Evolutionary conservation across 2,329 filamentous ascomycete genomes (phyloP).

Genomic region (Gnomoniopsis sp.): DNA sequence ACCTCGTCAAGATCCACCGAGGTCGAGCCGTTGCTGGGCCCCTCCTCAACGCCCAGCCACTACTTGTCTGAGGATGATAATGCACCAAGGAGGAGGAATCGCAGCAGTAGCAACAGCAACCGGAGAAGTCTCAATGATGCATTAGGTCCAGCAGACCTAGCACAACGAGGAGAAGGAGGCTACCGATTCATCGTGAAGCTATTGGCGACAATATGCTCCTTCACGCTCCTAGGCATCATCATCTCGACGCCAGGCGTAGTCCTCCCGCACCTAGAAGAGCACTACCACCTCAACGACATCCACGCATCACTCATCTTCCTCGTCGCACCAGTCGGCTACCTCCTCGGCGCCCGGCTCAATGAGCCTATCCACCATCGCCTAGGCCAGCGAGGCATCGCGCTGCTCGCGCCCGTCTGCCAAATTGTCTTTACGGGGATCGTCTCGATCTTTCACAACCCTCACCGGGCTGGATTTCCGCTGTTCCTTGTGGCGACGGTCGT

Average conservation of each 20-base stretch:
- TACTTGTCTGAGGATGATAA: too few species aligned
- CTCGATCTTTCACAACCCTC: slow-evolving; percentile 23
- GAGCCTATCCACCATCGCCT: slow-evolving; percentile 33
- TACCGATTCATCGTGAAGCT: neutral
- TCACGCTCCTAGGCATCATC: slow-evolving; percentile 25
- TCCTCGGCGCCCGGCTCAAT: slow-evolving; percentile 37
- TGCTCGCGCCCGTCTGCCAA: slow-evolving; percentile 35
- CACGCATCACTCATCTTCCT: slow-evolving; percentile 43
- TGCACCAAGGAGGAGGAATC: too few species aligned
- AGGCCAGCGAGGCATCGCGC: slow-evolving; percentile 40
- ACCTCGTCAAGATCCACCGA: neutral
- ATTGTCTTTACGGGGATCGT: slow-evolving; percentile 28
- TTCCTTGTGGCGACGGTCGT: slow-evolving; percentile 30
- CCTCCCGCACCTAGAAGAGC: slow-evolving; percentile 32
- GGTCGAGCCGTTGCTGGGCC: neutral
- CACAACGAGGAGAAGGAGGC: too few species aligned
- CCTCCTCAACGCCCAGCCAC: neutral
- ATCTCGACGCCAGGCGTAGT: slow-evolving; percentile 28
- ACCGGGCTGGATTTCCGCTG: slow-evolving; percentile 23
- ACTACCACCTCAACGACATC: slow-evolving; percentile 39
- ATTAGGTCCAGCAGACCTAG: too few species aligned
- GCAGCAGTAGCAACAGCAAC: neutral
- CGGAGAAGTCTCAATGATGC: neutral
- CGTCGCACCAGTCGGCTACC: slow-evolving; percentile 39
- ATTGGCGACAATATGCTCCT: slow-evolving; percentile 19